Evolutionary conservation across 257 asterid genomes (phyloP).

Genomic region (Dorcoceras hygrometricum): DNA sequence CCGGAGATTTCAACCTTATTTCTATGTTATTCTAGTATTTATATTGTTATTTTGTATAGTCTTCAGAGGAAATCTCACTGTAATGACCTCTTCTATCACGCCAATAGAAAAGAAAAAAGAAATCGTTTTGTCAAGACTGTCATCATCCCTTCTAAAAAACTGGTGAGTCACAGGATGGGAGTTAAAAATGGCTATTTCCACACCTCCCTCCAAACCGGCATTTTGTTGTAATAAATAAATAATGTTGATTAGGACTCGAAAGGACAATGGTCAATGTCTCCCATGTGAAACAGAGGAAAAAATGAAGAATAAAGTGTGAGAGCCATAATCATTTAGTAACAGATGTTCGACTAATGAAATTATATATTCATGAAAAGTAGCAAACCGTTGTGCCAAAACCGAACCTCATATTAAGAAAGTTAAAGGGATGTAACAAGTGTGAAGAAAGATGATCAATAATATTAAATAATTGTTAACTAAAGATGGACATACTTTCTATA

Average conservation of each 20-base stretch:
- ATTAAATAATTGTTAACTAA: background rate
- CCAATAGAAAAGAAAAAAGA: too few relatives aligned
- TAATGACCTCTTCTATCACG: too few relatives aligned
- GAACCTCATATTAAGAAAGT: too few relatives aligned
- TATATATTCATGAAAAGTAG: background rate
- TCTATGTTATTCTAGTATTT: too few relatives aligned
- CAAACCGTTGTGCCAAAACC: background rate
- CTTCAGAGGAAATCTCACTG: too few relatives aligned
- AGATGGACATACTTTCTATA: background rate
- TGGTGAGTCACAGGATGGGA: background rate
- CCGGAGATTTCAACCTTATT: too few relatives aligned
- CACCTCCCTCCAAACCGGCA: conserved; percentile 7
- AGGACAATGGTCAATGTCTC: conserved; percentile 21
- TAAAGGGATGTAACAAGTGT: background rate
- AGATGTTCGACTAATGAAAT: background rate
- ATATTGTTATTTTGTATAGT: too few relatives aligned
- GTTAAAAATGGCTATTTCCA: background rate
- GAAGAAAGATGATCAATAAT: background rate
- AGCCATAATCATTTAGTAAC: background rate
- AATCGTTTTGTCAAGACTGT: too few relatives aligned
- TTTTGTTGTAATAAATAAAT: conserved; percentile 4
- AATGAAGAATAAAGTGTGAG: conserved; percentile 7
- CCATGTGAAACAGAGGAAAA: conserved; percentile 27
- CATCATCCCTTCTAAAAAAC: too few relatives aligned
- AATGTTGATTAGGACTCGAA: background rate